Percentiles rank a stretch among this genome's conserved stretches.
Conservation (phyloP, 768 basidiomycete species). For the Antrodiella citrinella region DNA sequence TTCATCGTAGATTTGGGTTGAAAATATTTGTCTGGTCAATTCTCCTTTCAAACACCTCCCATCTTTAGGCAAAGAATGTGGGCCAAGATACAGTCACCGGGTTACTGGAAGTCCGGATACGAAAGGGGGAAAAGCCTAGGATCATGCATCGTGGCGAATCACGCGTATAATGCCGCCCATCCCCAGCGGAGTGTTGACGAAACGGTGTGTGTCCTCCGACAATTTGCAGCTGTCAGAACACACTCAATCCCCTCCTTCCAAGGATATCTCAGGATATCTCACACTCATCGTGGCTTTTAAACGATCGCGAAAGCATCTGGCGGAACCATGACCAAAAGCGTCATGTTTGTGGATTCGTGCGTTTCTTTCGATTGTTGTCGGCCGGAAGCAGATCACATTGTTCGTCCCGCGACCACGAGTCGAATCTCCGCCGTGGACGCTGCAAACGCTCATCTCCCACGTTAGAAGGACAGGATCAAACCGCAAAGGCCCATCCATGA, state of each 20-base stretch:
- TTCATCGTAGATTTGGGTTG: slow-evolving; percentile 4
- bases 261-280: neutral
- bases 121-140: neutral
- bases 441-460: neutral
- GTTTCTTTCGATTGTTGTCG: neutral
- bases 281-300: neutral
- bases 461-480: neutral
- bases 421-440: neutral
- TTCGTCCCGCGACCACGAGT: neutral
- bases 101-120: neutral
- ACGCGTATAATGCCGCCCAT: neutral
- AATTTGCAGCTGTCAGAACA: neutral
- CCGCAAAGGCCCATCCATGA: neutral
- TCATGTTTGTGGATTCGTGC: neutral
- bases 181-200: too few species aligned
- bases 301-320: neutral
- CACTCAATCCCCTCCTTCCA: neutral
- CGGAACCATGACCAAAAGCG: too few species aligned
- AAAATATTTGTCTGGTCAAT: neutral
- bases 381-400: neutral
- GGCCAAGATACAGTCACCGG: neutral
- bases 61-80: neutral
- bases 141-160: neutral
- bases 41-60: neutral
- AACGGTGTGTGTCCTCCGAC: neutral